Evolutionary conservation across 208 protist species (phyloP), one percentile per base, ranked within the genome.

Genomic region (Herpetomonas samuelpessoai): DNA sequence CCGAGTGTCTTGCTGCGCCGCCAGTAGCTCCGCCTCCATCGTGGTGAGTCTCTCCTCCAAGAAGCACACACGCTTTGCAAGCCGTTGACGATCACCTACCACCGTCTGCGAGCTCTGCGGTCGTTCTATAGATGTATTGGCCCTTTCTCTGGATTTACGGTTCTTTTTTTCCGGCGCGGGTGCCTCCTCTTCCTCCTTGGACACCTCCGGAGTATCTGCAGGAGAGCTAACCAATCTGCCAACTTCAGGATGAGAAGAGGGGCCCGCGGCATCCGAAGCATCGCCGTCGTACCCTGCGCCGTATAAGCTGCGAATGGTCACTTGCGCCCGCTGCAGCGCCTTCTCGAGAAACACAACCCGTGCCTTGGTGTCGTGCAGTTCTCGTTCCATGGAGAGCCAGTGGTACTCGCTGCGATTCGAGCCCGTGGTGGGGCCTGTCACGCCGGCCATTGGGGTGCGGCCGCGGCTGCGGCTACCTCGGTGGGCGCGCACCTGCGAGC

Each of bases 1-100:
- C 3, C 79, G 81, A 1, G 69, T 69, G 61, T 84, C 74, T 16
- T 76, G 62, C 22, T 73, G 55, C 39, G 74, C 63, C 10, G 22
- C 38, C 2, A 62, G 65, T n/a, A 83, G 53, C 57, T 88, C 70
- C 22, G 26, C 38, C 38, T 47, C 45, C 12, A 73, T 59, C 31
- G 69, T 52, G 22, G 64, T 54, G 25, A 86, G 55, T 35, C 67
- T 52, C 55, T 47, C 53, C 38, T 81, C 62, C 16, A 90, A 55
- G 24, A 72, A 74, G 46, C 60, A 66, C 7, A 73, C 65, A 1
- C 74, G 74, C 39, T 64, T 57, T n/a, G 52, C 59, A 48, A 71
- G 69, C 55, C 66, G 62, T 27, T 68, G 64, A 25, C 31, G 29
- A 16, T 35, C 41, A 26, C 51, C 50, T 0, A 27, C 30, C 7